phyloP scores from a whole-genome alignment of 148 eudicot species.

The Camellia japonica region DNA sequence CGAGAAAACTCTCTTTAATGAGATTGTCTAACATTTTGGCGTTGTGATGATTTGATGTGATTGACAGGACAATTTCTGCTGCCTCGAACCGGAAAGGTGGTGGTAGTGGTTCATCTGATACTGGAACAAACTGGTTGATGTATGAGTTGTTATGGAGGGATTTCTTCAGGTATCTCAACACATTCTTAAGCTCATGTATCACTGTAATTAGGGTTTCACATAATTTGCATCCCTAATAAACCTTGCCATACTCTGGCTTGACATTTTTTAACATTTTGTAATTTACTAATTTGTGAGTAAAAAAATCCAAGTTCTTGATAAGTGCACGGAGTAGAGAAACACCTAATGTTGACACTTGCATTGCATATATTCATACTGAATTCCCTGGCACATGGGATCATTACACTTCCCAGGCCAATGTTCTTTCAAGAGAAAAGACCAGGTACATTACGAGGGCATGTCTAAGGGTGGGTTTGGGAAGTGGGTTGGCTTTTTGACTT shows the following conservation, averaged over 20 bases:
- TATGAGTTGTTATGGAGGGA: slow-evolving; percentile 98
- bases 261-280: not conserved
- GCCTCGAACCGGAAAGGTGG: slow-evolving; percentile 63
- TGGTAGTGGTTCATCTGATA: slow-evolving; percentile 47
- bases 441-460: too few relatives aligned
- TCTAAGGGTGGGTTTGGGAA: too few relatives aligned
- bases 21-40: not conserved
- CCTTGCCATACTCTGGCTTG: not conserved
- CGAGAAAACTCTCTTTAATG: not conserved
- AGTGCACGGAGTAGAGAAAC: not conserved
- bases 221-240: not conserved
- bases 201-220: not conserved
- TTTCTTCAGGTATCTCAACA: slow-evolving; percentile 73
- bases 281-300: not conserved
- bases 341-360: too few relatives aligned
- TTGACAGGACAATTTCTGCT: slow-evolving; percentile 72
- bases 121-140: slow-evolving; percentile 90
- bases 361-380: too few relatives aligned
- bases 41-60: slow-evolving; percentile 11
- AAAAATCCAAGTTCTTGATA: not conserved
- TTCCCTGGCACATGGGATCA: too few relatives aligned
- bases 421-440: too few relatives aligned
- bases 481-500: too few relatives aligned
- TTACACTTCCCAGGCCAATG: too few relatives aligned
- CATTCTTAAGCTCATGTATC: not conserved